A percentile compares a stretch with the other conserved stretches of the same genome.
Evolutionary conservation across 164 flowering plant species (phyloP).

Genomic region (Brasenia schreberi): DNA sequence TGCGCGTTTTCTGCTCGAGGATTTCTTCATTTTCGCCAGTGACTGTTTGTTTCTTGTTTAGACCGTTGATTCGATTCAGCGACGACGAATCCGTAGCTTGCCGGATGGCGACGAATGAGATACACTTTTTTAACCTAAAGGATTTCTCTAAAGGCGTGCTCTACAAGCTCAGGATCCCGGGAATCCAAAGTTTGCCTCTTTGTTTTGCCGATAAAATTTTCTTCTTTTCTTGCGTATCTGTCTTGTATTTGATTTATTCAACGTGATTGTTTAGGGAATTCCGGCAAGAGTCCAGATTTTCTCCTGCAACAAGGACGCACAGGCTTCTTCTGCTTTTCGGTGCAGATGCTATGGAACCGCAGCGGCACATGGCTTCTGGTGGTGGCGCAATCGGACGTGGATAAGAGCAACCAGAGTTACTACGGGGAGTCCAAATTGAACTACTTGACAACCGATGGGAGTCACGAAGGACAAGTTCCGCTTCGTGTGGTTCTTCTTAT

Average conservation of each 20-base stretch:
- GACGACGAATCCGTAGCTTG: conserved; percentile 86
- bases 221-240: not conserved
- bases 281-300: conserved; percentile 93
- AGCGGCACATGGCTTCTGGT: conserved; percentile 85
- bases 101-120: conserved; percentile 85
- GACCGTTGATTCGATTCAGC: conserved; percentile 79
- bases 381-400: conserved; percentile 91
- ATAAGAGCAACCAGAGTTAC: conserved; percentile 96
- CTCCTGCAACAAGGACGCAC: conserved; percentile 48
- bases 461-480: conserved; percentile 83
- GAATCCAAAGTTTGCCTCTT: conserved; percentile 62
- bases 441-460: conserved; percentile 89
- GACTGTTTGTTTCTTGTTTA: conserved; percentile 8
- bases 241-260: not conserved
- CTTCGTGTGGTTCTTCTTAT: conserved; percentile 42
- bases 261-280: conserved; percentile 48
- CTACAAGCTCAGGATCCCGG: conserved; percentile 60
- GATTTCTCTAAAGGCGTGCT: conserved; percentile 75
- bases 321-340: conserved; percentile 89
- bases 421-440: conserved; percentile 93
- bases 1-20: not conserved
- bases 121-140: conserved; percentile 65
- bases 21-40: not conserved
- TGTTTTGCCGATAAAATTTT: not conserved
- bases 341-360: conserved; percentile 75